A percentile compares a stretch with the other conserved stretches of the same genome.
phyloP scores from a whole-genome alignment of 2,329 filamentous ascomycete genomes.

The Periconia digitata region DNA sequence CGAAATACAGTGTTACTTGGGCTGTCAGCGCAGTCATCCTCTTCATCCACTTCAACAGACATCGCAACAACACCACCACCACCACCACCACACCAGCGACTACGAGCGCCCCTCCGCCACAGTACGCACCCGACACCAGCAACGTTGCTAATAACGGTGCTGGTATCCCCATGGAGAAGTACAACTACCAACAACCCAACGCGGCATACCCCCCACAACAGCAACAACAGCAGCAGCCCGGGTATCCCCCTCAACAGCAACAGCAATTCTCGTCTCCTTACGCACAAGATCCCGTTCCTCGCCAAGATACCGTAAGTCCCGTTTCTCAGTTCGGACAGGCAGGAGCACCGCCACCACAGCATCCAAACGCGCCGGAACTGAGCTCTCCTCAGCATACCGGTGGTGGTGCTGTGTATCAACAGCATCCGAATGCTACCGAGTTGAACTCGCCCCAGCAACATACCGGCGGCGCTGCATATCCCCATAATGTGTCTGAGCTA shows the following conservation, averaged over 20 bases:
- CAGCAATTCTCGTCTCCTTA: slow-evolving; percentile 4
- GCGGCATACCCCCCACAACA: slow-evolving; percentile 4
- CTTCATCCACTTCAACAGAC: slow-evolving; percentile 8
- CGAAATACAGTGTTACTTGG: slow-evolving; percentile 6
- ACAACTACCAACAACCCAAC: slow-evolving; percentile 1
- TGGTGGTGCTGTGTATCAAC: too few relatives aligned
- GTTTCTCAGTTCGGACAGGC: slow-evolving; percentile 7
- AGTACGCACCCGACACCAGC: slow-evolving; percentile 7
- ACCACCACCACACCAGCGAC: background rate
- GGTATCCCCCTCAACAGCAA: slow-evolving; percentile 1
- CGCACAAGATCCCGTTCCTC: slow-evolving; percentile 9
- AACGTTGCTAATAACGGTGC: background rate
- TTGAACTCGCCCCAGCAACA: too few relatives aligned
- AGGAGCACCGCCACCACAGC: background rate
- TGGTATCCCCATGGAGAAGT: slow-evolving; percentile 13
- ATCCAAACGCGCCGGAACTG: slow-evolving; percentile 3
- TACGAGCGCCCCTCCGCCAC: slow-evolving; percentile 1
- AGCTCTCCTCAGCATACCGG: background rate
- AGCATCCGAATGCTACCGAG: background rate
- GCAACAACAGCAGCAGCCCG: slow-evolving; percentile 5
- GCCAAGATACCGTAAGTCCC: slow-evolving; percentile 12
- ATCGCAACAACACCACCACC: slow-evolving; percentile 2
- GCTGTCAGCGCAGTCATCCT: slow-evolving; percentile 1
- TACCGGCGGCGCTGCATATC: background rate
- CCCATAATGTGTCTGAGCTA: background rate